These are phyloP conservation scores for Daedalea quercina DNA, from an alignment of 768 basidiomycete genomes.

Conservation along the genomic window DNA sequence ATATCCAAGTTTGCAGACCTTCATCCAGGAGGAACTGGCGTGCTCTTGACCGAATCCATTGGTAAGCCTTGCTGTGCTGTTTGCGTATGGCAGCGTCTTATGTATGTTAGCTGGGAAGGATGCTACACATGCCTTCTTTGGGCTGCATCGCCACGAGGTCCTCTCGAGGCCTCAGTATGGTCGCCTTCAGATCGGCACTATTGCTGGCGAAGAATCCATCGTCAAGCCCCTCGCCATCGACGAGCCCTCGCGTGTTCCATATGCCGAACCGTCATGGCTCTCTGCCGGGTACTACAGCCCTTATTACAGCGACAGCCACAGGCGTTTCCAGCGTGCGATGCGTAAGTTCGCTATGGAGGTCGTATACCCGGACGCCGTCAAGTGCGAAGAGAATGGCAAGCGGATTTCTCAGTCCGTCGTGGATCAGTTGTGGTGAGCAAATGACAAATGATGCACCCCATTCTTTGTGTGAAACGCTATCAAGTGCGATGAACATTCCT, in stretches of 20 bases:
- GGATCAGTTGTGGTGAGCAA: constrained; percentile 70
- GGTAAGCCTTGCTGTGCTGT: constrained; percentile 35
- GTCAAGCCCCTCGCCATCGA: constrained; percentile 53
- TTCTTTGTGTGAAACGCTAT: background rate
- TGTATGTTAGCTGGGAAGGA: constrained; percentile 59
- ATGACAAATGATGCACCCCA: background rate
- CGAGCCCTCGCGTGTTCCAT: constrained; percentile 70
- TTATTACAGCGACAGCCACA: constrained; percentile 72
- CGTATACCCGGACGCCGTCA: constrained; percentile 65
- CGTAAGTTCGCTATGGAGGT: constrained; percentile 74
- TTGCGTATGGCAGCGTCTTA: too few species aligned
- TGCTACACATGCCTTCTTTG: constrained; percentile 77
- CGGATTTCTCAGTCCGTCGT: constrained; percentile 78
- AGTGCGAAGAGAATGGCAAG: constrained; percentile 85
- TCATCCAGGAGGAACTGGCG: constrained; percentile 82
- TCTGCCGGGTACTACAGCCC: constrained; percentile 59
- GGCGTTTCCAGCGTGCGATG: constrained; percentile 67
- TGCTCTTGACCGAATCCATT: constrained; percentile 58
- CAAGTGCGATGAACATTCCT: constrained; percentile 68
- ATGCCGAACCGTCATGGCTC: constrained; percentile 84
- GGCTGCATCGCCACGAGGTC: constrained; percentile 79
- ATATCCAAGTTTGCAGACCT: constrained; percentile 74
- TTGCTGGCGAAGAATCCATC: constrained; percentile 48
- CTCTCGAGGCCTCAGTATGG: constrained; percentile 67
- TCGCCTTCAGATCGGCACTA: constrained; percentile 59